These are phyloP conservation scores for Aspergillus felis DNA, from an alignment of 2,329 filamentous ascomycete species.

Conservation along the genomic window DNA sequence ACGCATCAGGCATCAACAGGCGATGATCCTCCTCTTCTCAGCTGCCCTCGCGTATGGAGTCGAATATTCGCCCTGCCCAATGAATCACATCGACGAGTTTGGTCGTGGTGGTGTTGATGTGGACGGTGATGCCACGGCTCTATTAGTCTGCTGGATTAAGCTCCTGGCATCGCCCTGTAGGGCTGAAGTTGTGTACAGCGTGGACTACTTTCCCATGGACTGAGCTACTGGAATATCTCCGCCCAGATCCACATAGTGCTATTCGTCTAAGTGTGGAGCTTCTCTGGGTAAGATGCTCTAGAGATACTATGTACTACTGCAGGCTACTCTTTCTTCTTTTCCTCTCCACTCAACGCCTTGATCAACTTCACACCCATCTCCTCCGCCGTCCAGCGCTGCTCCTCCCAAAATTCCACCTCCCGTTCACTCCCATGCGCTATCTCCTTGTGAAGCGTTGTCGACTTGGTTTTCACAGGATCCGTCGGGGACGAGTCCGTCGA, in stretches of 20 bases:
- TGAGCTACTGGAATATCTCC: conserved; percentile 1
- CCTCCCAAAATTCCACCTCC: conserved; percentile 51
- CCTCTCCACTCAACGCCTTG: conserved; percentile 37
- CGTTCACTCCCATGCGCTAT: conserved; percentile 32
- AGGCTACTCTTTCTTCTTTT: conserved; percentile 5
- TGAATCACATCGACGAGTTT: background rate
- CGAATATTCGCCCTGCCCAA: background rate
- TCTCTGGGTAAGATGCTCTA: background rate
- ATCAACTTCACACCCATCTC: conserved; percentile 51
- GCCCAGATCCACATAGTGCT: background rate
- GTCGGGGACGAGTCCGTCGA: conserved; percentile 1
- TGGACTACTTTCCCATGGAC: background rate
- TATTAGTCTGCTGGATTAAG: background rate
- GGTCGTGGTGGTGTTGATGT: too few species aligned
- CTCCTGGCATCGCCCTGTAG: conserved; percentile 21
- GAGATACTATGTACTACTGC: conserved; percentile 4
- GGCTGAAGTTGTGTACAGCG: conserved; percentile 14
- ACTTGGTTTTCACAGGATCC: conserved; percentile 20
- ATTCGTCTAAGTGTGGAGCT: background rate
- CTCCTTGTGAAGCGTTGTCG: conserved; percentile 24
- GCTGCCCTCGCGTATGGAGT: background rate
- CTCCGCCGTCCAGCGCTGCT: conserved; percentile 49
- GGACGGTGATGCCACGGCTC: too few species aligned
- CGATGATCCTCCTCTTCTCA: background rate
- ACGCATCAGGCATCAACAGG: background rate